Evolutionary conservation across 2,329 filamentous ascomycete genomes (phyloP).

Genomic region (Apiospora hydei): DNA sequence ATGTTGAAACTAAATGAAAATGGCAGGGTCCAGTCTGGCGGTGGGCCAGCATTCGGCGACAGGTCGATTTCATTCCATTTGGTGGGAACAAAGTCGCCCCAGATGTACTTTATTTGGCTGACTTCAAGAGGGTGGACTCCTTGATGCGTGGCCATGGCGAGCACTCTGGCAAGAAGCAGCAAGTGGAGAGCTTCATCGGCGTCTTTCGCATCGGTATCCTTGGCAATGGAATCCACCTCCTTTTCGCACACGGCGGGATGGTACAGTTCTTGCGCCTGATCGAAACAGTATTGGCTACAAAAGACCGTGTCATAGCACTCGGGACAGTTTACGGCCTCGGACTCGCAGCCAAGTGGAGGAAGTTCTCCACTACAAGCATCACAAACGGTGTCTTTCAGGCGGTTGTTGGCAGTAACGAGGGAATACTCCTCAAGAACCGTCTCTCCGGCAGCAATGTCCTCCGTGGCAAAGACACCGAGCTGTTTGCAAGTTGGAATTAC

Average conservation of each 20-base stretch:
- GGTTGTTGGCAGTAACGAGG: slow-evolving; percentile 86
- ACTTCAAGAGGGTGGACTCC: slow-evolving; percentile 69
- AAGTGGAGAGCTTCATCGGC: slow-evolving; percentile 69
- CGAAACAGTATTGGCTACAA: slow-evolving; percentile 66
- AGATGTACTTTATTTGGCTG: slow-evolving; percentile 70
- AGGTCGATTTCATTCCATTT: slow-evolving; percentile 60
- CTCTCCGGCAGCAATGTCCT: slow-evolving; percentile 80
- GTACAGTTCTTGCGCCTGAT: slow-evolving; percentile 64
- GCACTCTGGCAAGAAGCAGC: slow-evolving; percentile 65
- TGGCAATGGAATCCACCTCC: slow-evolving; percentile 70
- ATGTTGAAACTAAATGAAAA: slow-evolving; percentile 83
- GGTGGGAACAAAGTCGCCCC: slow-evolving; percentile 69
- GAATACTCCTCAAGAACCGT: slow-evolving; percentile 82
- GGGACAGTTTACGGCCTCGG: slow-evolving; percentile 60
- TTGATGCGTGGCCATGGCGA: slow-evolving; percentile 70
- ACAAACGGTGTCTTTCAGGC: slow-evolving; percentile 84
- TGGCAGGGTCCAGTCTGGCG: slow-evolving; percentile 72
- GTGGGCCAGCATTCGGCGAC: slow-evolving; percentile 61
- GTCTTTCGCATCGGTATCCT: slow-evolving; percentile 66
- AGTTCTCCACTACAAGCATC: slow-evolving; percentile 85
- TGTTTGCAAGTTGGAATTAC: slow-evolving; percentile 71
- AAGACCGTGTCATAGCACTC: slow-evolving; percentile 73
- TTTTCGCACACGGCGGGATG: slow-evolving; percentile 72
- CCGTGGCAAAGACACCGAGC: slow-evolving; percentile 87
- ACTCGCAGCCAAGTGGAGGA: slow-evolving; percentile 62